Evolutionary conservation across 768 basidiomycete species (phyloP), one percentile per base, ranked within the genome.

Genomic region (Serendipita sp.): DNA sequence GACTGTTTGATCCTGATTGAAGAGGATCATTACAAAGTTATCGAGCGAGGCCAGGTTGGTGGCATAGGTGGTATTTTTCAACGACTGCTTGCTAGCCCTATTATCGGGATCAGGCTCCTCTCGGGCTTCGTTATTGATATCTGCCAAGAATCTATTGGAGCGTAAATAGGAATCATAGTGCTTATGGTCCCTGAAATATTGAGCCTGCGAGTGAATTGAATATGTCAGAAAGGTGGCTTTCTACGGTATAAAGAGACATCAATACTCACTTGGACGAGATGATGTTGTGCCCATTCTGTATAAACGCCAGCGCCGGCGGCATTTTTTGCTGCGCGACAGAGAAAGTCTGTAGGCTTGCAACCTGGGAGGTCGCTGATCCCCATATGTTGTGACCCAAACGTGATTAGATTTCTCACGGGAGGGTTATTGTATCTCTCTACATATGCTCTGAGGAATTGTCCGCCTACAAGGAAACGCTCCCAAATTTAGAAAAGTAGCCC

Each of bases 341-440:
- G 66, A 8, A 90, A 68, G 70, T 92, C 90, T 70, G 76, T 80
- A 2, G 82, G 74, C 34, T 76, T 72, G 70, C 91, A 93, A 0
- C 69, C 37, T 0, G 89, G 86, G 16, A 92, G 75, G 70, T 90
- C 88, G 3, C 87, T 84, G 45, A 92, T 78, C 32, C 90, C 90
- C 85, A 90, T 89, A 70, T 92, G 89, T 66, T 89, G 89, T 18
- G 88, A 84, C 51, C 90, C 91, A 71, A 93, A 92, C 0, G 89
- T 91, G 54, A 93, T 82, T 67, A 93, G 81, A 72, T 92, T 93
- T 72, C 85, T 76, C 2, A 92, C 76, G 0, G 84, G 84, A 0
- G 89, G 91, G 2, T 73, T 70, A 71, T 91, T 91, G 72, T 84
- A 84, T 28, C 82, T 76, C 69, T 92, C 86, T 18, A 88, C 81